Evolutionary conservation across 768 basidiomycete genomes (phyloP).

Genomic region (Mycena chlorophos): DNA sequence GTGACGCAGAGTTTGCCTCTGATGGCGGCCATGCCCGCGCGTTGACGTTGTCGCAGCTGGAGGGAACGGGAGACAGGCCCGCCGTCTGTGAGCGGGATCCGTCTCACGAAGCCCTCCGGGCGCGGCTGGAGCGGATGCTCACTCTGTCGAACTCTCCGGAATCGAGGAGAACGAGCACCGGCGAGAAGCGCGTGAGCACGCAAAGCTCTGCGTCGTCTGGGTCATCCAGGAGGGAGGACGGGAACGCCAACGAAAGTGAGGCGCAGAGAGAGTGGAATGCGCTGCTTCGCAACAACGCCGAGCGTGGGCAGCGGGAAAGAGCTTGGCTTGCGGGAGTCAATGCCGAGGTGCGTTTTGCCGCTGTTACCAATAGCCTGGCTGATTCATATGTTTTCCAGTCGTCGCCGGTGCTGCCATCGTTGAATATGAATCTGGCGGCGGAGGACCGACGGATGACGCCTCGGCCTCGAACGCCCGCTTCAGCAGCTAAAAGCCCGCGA

Average conservation of each 20-base stretch:
- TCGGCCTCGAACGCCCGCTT: not conserved
- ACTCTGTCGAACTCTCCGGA: constrained; percentile 1
- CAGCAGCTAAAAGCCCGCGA: not conserved
- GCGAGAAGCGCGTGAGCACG: not conserved
- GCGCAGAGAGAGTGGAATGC: not conserved
- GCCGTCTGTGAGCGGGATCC: constrained; percentile 35
- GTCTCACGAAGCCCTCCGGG: constrained; percentile 55
- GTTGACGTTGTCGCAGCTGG: constrained; percentile 9
- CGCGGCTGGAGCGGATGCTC: constrained; percentile 55
- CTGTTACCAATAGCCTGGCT: not conserved
- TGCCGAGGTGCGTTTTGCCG: not conserved
- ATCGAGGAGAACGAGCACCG: constrained; percentile 9
- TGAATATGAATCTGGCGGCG: not conserved
- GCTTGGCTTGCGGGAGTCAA: not conserved
- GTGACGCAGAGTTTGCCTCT: constrained; percentile 13
- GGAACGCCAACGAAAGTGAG: not conserved
- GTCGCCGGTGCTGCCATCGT: not conserved
- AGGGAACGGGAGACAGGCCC: constrained; percentile 17
- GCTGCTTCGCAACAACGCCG: not conserved
- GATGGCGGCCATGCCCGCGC: constrained; percentile 2
- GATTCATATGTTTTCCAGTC: not conserved
- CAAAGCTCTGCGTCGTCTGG: not conserved
- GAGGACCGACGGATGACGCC: not conserved
- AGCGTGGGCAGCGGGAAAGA: not conserved
- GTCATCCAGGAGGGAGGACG: not conserved